These are phyloP conservation scores for Lecanoromycetidae sp. DNA, from an alignment of 2,329 filamentous ascomycete genomes.

Conservation along the genomic window DNA sequence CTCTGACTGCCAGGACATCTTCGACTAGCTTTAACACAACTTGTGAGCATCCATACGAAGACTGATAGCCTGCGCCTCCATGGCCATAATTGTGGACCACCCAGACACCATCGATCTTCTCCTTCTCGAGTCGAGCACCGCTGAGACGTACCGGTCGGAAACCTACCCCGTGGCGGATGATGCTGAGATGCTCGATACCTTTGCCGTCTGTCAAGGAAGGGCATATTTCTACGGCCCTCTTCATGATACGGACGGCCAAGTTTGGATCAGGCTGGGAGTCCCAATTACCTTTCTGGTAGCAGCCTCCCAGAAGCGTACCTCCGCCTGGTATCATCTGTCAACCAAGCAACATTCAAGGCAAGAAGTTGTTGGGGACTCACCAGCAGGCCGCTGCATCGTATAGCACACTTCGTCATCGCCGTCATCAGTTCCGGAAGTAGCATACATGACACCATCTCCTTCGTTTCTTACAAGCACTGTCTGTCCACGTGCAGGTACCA, in stretches of 20 bases:
- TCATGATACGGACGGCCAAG: constrained; percentile 73
- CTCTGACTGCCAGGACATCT: constrained; percentile 27
- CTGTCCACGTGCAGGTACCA: constrained; percentile 72
- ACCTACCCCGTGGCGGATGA: constrained; percentile 73
- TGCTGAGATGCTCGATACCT: constrained; percentile 59
- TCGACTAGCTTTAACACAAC: constrained; percentile 54
- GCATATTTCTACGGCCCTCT: constrained; percentile 53
- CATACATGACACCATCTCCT: constrained; percentile 52
- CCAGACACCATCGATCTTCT: constrained; percentile 50
- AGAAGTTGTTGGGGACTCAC: constrained; percentile 13
- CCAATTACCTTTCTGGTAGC: constrained; percentile 68
- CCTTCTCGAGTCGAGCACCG: constrained; percentile 64
- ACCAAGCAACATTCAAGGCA: background rate
- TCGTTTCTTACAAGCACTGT: constrained; percentile 74
- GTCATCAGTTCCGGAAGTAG: constrained; percentile 61
- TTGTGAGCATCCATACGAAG: constrained; percentile 57
- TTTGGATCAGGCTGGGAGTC: constrained; percentile 67
- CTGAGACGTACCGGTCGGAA: constrained; percentile 61
- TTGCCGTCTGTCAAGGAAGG: constrained; percentile 53
- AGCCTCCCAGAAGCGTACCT: constrained; percentile 77
- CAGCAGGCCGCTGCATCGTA: constrained; percentile 65
- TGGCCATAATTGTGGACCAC: constrained; percentile 78
- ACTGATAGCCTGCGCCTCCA: constrained; percentile 63
- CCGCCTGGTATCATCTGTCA: constrained; percentile 40
- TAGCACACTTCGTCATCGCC: constrained; percentile 62